Evolutionary conservation across 768 basidiomycete species (phyloP).

Genomic region (Xanthoconium purpureum): DNA sequence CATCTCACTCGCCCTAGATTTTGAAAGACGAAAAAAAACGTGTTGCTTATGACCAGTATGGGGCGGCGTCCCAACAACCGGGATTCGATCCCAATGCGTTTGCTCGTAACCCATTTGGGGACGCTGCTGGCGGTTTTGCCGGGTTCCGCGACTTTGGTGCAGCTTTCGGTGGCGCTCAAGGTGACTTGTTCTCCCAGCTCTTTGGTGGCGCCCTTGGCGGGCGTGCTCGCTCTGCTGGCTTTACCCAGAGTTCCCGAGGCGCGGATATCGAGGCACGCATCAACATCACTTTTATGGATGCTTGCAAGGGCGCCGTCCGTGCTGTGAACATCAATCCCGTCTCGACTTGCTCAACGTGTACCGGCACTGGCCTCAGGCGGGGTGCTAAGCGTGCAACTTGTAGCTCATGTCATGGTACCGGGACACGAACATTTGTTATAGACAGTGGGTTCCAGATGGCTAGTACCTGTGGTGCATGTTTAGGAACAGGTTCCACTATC

Average conservation of each 20-base stretch:
- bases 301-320: slow-evolving; percentile 84
- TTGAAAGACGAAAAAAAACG: slow-evolving; percentile 95
- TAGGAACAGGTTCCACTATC: slow-evolving; percentile 75
- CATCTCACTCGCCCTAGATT: slow-evolving; percentile 48
- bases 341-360: slow-evolving; percentile 79
- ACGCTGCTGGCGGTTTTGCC: slow-evolving; percentile 55
- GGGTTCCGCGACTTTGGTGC: slow-evolving; percentile 71
- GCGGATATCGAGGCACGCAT: slow-evolving; percentile 79
- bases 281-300: slow-evolving; percentile 84
- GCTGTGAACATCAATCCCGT: slow-evolving; percentile 78
- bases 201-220: slow-evolving; percentile 70
- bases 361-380: slow-evolving; percentile 80
- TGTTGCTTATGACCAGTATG: slow-evolving; percentile 87
- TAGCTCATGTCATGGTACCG: slow-evolving; percentile 77
- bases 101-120: slow-evolving; percentile 49
- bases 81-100: slow-evolving; percentile 94
- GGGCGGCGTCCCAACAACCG: slow-evolving; percentile 86
- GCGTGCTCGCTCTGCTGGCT: slow-evolving; percentile 40
- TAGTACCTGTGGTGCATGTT: slow-evolving; percentile 80
- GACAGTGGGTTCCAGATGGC: slow-evolving; percentile 97
- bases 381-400: slow-evolving; percentile 84
- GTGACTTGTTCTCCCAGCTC: slow-evolving; percentile 81
- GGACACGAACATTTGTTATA: slow-evolving; percentile 84
- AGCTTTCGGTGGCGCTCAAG: slow-evolving; percentile 50
- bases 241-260: slow-evolving; percentile 51